Evolutionary conservation across 1,139 yeast species (phyloP), one percentile per base, ranked within the genome.

Genomic region (Pichia sp.): DNA sequence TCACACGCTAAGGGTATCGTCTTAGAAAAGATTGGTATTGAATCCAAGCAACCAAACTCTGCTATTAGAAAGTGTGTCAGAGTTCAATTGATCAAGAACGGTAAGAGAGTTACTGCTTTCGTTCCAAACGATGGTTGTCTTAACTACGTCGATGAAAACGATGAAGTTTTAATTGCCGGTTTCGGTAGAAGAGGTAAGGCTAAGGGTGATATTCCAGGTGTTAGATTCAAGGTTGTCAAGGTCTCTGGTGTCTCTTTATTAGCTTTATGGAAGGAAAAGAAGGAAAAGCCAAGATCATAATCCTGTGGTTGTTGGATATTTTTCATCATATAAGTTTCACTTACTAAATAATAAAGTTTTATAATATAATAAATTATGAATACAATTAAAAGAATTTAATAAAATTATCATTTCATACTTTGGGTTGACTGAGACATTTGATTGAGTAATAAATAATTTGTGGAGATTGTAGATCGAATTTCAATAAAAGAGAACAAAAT

Each of bases 151-250:
- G 98, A 92, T 71, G 97, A 92, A 81, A 92, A 92, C 81, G 97
- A 92, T 79, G 97, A 92, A 77, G 98, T 92, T 65, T 81, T 92
- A 69, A 80, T 92, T 66, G 97, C 99, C 67, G 99, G 99, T 82
- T 94, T 94, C 87, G 99, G 99, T 86, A 88, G 98, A 81, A 92
- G 95, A 85, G 99, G 99, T 81, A 92, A 92, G 85, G 98, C 99
- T 73, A 94, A 94, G 95, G 98, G 99, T 84, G 98, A 92, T 88
- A 90, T 92, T 71, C 98, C 98, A 76, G 98, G 98, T 86, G 98
- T 92, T 72, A 90, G 98, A 85, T 92, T 92, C 87, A 92, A 92
- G 87, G 97, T 92, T 72, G 98, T 94, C 73, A 94, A 94, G 83
- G 99, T 94, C 65, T 87, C 98, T 65, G 98, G 98, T 85, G 98